A percentile compares a stretch with the other conserved stretches of the same genome.
phyloP scores from a whole-genome alignment of 345 rosid genomes.

The Punica granatum region DNA sequence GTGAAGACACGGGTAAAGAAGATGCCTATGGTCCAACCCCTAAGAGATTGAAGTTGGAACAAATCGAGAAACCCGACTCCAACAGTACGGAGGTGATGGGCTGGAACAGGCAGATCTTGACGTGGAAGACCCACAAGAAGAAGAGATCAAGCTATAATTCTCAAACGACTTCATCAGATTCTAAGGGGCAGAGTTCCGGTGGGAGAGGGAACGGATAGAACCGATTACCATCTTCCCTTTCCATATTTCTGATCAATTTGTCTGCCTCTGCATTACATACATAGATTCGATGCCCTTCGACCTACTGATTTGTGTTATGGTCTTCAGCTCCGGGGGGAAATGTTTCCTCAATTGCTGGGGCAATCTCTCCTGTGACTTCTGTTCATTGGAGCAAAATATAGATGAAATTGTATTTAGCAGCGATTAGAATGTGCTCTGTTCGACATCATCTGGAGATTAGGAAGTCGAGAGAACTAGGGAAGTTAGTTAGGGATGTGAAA shows the following conservation, averaged over 20 bases:
- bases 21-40: slow-evolving; percentile 28
- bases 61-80: slow-evolving; percentile 34
- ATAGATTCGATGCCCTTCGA: background rate
- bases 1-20: slow-evolving; percentile 74
- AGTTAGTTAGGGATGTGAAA: background rate
- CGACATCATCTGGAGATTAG: background rate
- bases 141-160: slow-evolving; percentile 70
- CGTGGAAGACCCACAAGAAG: slow-evolving; percentile 82
- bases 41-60: slow-evolving; percentile 24
- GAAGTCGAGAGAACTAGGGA: background rate
- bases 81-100: slow-evolving; percentile 19
- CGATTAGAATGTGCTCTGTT: background rate
- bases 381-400: background rate
- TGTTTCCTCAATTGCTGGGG: background rate
- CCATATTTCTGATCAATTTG: background rate
- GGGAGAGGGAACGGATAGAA: slow-evolving; percentile 52
- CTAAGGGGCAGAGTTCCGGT: slow-evolving; percentile 56
- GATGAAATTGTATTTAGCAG: background rate
- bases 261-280: background rate
- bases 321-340: background rate
- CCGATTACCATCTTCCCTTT: background rate
- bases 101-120: slow-evolving; percentile 37
- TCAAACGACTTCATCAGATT: slow-evolving; percentile 67
- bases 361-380: background rate
- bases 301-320: background rate